Conservation (phyloP, 1,139 yeast species). For the Taphrina flavorubra region DNA sequence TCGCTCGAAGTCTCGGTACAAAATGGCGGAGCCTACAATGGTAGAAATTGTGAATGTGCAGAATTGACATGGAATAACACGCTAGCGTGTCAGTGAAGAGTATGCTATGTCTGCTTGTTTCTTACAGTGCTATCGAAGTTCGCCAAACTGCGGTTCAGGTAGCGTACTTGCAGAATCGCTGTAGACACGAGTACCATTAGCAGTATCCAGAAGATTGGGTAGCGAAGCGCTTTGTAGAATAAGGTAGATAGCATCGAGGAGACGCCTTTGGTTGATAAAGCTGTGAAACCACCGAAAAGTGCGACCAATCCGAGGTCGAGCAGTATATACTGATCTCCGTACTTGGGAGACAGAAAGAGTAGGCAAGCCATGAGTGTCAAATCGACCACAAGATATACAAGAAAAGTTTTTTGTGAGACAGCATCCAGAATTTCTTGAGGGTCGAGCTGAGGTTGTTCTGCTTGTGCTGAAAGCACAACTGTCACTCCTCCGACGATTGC, state of each 20-base stretch:
- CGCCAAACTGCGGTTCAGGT: slow-evolving; percentile 53
- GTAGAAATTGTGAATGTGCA: slow-evolving; percentile 56
- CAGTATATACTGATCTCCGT: slow-evolving; percentile 44
- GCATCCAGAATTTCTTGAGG: slow-evolving; percentile 49
- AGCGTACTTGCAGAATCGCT: slow-evolving; percentile 54
- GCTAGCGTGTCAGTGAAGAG: neutral
- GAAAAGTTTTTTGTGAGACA: slow-evolving; percentile 48
- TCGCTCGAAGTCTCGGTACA: slow-evolving; percentile 54
- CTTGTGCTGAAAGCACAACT: slow-evolving; percentile 51
- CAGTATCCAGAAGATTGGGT: slow-evolving; percentile 51
- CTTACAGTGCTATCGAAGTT: slow-evolving; percentile 53
- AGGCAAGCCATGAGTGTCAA: slow-evolving; percentile 45
- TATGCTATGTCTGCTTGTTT: too few species aligned
- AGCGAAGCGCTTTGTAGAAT: slow-evolving; percentile 48
- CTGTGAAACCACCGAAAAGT: slow-evolving; percentile 57
- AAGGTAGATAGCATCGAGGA: slow-evolving; percentile 52
- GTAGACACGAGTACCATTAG: slow-evolving; percentile 51
- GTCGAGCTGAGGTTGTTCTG: slow-evolving; percentile 44
- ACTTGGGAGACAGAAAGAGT: slow-evolving; percentile 43
- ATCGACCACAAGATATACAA: slow-evolving; percentile 49
- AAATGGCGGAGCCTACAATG: slow-evolving; percentile 54
- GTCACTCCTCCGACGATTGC: slow-evolving; percentile 55
- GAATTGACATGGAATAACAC: slow-evolving; percentile 58
- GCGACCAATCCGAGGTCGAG: slow-evolving; percentile 54
- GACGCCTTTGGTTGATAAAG: slow-evolving; percentile 55